phyloP scores from a whole-genome alignment of 148 eudicot genomes.

The Silene latifolia region DNA sequence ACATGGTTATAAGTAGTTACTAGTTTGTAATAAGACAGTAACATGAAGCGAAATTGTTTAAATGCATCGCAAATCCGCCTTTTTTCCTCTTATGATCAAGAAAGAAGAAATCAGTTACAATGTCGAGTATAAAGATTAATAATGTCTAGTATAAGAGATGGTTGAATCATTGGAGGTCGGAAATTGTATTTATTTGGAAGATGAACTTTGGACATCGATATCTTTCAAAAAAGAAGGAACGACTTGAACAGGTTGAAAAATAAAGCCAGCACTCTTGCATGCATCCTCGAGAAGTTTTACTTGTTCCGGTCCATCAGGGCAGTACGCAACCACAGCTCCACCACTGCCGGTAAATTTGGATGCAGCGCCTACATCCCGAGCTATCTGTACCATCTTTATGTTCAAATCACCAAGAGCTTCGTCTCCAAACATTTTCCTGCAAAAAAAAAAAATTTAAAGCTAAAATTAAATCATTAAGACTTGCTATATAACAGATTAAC shows the following conservation, averaged over 20 bases:
- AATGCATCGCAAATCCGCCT: too few relatives aligned
- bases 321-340: constrained; percentile 84
- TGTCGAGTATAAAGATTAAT: too few relatives aligned
- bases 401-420: constrained; percentile 73
- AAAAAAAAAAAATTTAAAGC: neutral
- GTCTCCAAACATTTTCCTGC: constrained; percentile 88
- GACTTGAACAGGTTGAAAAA: constrained; percentile 56
- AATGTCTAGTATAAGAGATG: too few relatives aligned
- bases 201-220: constrained; percentile 44
- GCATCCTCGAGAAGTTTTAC: constrained; percentile 56
- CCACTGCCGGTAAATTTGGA: constrained; percentile 94
- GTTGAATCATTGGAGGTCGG: neutral
- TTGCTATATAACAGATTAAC: neutral
- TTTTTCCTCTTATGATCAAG: too few relatives aligned
- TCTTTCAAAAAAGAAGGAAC: constrained; percentile 54
- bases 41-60: too few relatives aligned
- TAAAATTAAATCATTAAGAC: too few relatives aligned
- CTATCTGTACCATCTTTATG: constrained; percentile 79
- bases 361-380: constrained; percentile 81
- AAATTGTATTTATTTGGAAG: constrained; percentile 14
- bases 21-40: too few relatives aligned
- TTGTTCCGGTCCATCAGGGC: constrained; percentile 68
- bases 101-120: too few relatives aligned
- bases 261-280: constrained; percentile 63
- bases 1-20: too few relatives aligned